A percentile compares a stretch with the other conserved stretches of the same genome.
Evolutionary conservation across 2,329 filamentous ascomycete genomes (phyloP).

Genomic region (Fusarium algeriense): DNA sequence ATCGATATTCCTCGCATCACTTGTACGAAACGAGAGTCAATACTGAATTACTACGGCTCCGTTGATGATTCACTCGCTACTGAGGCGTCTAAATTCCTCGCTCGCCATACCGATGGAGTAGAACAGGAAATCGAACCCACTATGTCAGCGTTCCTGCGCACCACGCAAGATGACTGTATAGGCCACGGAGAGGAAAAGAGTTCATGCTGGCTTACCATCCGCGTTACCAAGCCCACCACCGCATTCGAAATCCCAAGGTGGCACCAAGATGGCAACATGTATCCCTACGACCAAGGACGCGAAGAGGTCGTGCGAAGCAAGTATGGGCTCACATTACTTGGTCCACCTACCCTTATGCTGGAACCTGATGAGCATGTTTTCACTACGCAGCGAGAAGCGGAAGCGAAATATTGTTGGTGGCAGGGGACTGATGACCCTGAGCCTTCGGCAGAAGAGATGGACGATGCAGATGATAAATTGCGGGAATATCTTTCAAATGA

Average conservation of each 20-base stretch:
- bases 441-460: not conserved
- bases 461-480: not conserved
- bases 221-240: not conserved
- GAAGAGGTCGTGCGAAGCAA: not conserved
- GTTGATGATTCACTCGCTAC: not conserved
- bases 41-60: not conserved
- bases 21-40: not conserved
- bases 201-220: slow-evolving; percentile 1
- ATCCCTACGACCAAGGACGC: not conserved
- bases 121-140: not conserved
- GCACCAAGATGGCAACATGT: slow-evolving; percentile 2
- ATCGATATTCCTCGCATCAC: not conserved
- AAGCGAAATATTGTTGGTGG: not conserved
- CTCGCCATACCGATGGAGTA: not conserved
- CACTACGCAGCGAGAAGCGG: not conserved
- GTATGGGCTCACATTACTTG: not conserved
- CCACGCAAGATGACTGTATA: not conserved
- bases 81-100: not conserved
- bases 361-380: not conserved
- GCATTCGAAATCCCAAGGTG: not conserved
- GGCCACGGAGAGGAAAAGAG: not conserved
- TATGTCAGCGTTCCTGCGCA: not conserved
- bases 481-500: not conserved
- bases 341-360: slow-evolving; percentile 4
- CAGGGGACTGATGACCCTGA: fast-evolving